Evolutionary conservation across 2,329 filamentous ascomycete species (phyloP).

Genomic region (Penicillium sp.): DNA sequence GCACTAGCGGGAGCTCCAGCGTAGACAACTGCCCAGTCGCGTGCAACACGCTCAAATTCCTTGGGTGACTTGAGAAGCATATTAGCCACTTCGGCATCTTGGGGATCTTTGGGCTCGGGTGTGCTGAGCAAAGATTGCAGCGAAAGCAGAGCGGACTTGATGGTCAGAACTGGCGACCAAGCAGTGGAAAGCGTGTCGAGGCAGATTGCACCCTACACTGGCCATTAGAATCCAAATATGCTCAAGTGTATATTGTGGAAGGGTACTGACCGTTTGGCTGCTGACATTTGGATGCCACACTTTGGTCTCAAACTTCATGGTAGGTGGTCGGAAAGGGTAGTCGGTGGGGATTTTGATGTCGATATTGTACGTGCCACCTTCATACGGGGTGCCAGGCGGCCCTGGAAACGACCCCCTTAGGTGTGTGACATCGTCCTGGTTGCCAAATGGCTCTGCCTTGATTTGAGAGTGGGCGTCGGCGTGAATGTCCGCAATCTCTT

Average conservation of each 20-base stretch:
- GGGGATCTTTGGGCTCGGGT: slow-evolving; percentile 92
- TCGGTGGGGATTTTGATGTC: slow-evolving; percentile 83
- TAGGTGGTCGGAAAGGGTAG: slow-evolving; percentile 90
- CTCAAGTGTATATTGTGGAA: background rate
- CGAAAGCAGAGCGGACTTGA: slow-evolving; percentile 91
- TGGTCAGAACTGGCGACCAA: slow-evolving; percentile 95
- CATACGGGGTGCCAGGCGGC: slow-evolving; percentile 90
- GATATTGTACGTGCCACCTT: slow-evolving; percentile 76
- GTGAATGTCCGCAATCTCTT: slow-evolving; percentile 49
- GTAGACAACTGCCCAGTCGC: slow-evolving; percentile 84
- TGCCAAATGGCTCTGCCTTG: slow-evolving; percentile 60
- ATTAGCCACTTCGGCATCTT: slow-evolving; percentile 90
- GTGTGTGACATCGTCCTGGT: slow-evolving; percentile 70
- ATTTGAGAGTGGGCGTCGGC: slow-evolving; percentile 74
- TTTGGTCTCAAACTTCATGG: slow-evolving; percentile 88
- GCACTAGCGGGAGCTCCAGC: slow-evolving; percentile 68
- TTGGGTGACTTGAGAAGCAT: slow-evolving; percentile 81
- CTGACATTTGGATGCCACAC: slow-evolving; percentile 98
- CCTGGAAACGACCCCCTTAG: slow-evolving; percentile 80
- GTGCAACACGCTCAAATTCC: slow-evolving; percentile 75
- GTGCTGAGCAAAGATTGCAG: slow-evolving; percentile 89
- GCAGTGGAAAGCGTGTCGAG: slow-evolving; percentile 84
- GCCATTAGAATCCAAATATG: background rate
- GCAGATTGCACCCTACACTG: slow-evolving; percentile 83
- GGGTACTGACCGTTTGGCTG: slow-evolving; percentile 73